A percentile compares a stretch with the other conserved stretches of the same genome.
These are phyloP conservation scores for Rhynchosporium secalis DNA, from an alignment of 2,329 filamentous ascomycete species.

Conservation along the genomic window DNA sequence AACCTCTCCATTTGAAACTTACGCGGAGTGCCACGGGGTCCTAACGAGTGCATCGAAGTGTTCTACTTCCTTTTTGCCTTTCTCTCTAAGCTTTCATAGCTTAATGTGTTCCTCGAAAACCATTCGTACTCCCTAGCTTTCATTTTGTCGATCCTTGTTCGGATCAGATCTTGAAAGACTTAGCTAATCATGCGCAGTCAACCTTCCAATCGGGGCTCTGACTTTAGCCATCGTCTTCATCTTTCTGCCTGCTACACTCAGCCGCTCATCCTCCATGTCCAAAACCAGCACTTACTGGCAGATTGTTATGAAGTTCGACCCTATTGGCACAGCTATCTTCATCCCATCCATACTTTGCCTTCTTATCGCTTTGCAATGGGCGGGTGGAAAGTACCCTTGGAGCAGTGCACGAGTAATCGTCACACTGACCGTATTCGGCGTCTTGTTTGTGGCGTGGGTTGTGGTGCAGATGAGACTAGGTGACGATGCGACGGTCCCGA, in stretches of 20 bases:
- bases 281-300: slow-evolving; percentile 12
- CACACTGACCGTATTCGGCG: slow-evolving; percentile 35
- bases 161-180: background rate
- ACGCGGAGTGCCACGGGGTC: no score
- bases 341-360: slow-evolving; percentile 36
- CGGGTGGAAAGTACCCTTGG: slow-evolving; percentile 35
- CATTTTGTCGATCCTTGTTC: no score
- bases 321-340: slow-evolving; percentile 39
- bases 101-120: no score
- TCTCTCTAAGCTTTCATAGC: no score
- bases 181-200: slow-evolving; percentile 10
- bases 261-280: background rate
- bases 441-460: slow-evolving; percentile 35
- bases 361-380: slow-evolving; percentile 39
- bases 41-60: no score
- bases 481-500: slow-evolving; percentile 43
- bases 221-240: slow-evolving; percentile 8
- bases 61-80: no score
- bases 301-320: slow-evolving; percentile 35
- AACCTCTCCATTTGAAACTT: no score
- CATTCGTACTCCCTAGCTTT: no score
- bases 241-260: slow-evolving; percentile 8
- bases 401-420: slow-evolving; percentile 39
- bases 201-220: slow-evolving; percentile 40
- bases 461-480: slow-evolving; percentile 39